Percentiles rank a stretch among this genome's conserved stretches.
phyloP scores from a whole-genome alignment of 2,329 filamentous ascomycete species.

The Colletotrichum sp. region DNA sequence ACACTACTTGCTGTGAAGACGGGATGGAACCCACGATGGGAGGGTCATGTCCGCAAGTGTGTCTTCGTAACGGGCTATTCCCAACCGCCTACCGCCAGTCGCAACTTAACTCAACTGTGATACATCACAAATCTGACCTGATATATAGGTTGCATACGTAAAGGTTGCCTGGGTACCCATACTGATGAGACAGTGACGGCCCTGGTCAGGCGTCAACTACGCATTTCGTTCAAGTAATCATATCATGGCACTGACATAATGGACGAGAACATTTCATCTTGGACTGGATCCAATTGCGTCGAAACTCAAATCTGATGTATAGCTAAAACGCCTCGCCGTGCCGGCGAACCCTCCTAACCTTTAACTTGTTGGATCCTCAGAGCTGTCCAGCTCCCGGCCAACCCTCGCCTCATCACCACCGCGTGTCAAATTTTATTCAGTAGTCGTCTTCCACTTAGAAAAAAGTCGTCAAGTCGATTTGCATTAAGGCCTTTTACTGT shows the following conservation, averaged over 20 bases:
- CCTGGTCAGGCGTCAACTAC: too few relatives aligned
- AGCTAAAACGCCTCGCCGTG: constrained; percentile 4
- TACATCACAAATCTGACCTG: not conserved
- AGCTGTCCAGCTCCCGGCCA: too few relatives aligned
- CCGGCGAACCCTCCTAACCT: not conserved
- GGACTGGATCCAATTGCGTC: not conserved
- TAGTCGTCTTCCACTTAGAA: too few relatives aligned
- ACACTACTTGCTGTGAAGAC: not conserved
- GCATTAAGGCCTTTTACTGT: constrained; percentile 37
- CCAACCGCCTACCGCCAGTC: not conserved
- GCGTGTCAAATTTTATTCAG: not conserved
- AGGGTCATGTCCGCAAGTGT: not conserved
- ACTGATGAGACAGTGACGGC: not conserved
- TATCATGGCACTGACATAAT: not conserved
- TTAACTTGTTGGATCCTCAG: not conserved
- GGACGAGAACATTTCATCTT: not conserved
- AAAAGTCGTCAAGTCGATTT: not conserved
- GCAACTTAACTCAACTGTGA: too few relatives aligned
- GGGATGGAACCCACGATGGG: not conserved
- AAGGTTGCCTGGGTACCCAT: not conserved
- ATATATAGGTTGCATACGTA: not conserved
- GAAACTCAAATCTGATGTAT: not conserved
- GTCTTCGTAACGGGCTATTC: not conserved
- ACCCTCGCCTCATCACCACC: not conserved
- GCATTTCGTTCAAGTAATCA: not conserved